phyloP scores from a whole-genome alignment of 306 rosid species.

The Rosa lucieae region DNA sequence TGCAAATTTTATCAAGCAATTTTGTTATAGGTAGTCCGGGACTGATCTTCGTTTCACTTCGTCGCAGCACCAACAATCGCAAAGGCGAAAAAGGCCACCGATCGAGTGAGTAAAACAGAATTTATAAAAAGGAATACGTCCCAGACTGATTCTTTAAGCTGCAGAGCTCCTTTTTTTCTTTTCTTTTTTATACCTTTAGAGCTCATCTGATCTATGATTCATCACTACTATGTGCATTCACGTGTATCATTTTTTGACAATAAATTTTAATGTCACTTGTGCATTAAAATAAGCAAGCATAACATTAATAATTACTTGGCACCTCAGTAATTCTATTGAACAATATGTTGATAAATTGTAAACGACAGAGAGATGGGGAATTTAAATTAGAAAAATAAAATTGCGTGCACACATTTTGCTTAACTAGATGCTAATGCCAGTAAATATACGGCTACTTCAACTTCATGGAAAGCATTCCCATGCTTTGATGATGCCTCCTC shows the following conservation, averaged over 20 bases:
- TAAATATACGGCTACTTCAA: neutral
- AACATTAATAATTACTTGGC: neutral
- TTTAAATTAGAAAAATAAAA: no score
- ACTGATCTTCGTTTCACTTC: no score
- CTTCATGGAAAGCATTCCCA: neutral
- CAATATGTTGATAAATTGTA: neutral
- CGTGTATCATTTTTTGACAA: neutral
- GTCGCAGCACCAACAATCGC: no score
- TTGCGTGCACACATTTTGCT: neutral
- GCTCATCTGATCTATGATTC: neutral
- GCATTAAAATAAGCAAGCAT: neutral
- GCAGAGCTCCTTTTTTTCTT: no score
- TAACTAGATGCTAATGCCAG: neutral
- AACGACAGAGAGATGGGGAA: neutral
- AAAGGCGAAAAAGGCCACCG: no score
- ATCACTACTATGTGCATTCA: neutral
- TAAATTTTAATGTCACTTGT: neutral
- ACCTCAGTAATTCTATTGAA: neutral
- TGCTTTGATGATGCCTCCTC: neutral
- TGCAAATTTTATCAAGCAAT: no score
- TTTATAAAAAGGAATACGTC: no score
- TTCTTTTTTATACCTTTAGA: no score
- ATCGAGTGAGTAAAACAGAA: no score
- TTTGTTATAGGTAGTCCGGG: no score
- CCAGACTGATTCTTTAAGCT: no score